phyloP scores from a whole-genome alignment of 768 basidiomycete genomes.

The Fomitopsis serialis region DNA sequence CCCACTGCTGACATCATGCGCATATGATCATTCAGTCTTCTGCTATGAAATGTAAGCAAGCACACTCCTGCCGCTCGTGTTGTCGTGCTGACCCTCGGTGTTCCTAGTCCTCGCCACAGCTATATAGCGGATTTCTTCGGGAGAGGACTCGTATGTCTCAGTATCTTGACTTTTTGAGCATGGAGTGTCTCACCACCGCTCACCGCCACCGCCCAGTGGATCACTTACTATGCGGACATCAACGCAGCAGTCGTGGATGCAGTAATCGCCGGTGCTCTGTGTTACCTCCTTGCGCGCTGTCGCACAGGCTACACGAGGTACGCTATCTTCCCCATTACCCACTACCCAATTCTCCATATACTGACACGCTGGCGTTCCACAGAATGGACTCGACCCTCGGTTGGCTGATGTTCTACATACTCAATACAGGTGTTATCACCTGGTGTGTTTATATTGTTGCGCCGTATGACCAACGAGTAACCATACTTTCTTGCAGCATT shows the following conservation, averaged over 20 bases:
- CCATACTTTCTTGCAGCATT: slow-evolving; percentile 1
- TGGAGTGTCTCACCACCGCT: not conserved
- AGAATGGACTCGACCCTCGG: slow-evolving; percentile 7
- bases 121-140: not conserved
- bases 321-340: not conserved
- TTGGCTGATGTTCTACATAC: slow-evolving; percentile 12
- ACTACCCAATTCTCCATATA: not conserved
- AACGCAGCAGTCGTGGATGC: slow-evolving; percentile 7
- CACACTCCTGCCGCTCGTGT: not conserved
- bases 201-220: slow-evolving; percentile 4
- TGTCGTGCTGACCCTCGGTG: not conserved
- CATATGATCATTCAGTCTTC: not conserved
- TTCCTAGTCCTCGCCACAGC: not conserved
- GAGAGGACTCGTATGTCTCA: not conserved
- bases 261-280: slow-evolving; percentile 11
- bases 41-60: not conserved
- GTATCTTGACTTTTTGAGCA: not conserved
- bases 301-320: slow-evolving; percentile 7
- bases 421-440: slow-evolving; percentile 13
- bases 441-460: not conserved
- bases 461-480: no score
- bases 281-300: slow-evolving; percentile 14
- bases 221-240: slow-evolving; percentile 8
- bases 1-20: not conserved
- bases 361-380: not conserved